A percentile compares a stretch with the other conserved stretches of the same genome.
Conservation (phyloP, 2,329 filamentous ascomycete species). For the Aspergillus piperis region DNA sequence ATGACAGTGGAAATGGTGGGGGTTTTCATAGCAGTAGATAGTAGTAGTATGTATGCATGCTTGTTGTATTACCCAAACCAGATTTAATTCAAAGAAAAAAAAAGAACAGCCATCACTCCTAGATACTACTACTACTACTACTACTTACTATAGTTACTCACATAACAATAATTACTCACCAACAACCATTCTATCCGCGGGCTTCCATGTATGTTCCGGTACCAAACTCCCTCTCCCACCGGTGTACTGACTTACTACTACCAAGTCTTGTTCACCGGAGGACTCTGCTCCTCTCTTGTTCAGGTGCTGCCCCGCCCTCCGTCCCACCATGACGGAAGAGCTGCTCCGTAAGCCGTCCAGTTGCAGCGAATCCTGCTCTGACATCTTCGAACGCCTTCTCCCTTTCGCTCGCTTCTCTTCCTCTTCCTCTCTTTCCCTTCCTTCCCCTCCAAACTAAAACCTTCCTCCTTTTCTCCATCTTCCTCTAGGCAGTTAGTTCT, state of each 20-base stretch:
- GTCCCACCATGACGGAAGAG: conserved; percentile 38
- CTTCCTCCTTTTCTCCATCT: conserved; percentile 15
- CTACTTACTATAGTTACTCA: background rate
- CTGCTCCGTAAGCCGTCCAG: conserved; percentile 37
- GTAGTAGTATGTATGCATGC: too few relatives aligned
- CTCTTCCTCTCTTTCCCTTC: conserved; percentile 22
- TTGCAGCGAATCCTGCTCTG: conserved; percentile 16
- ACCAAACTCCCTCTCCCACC: conserved; percentile 5
- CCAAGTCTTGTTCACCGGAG: conserved; percentile 27
- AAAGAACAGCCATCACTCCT: background rate
- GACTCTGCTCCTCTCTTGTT: conserved; percentile 33
- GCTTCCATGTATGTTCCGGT: background rate
- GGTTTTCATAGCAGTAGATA: too few relatives aligned
- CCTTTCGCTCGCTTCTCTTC: conserved; percentile 26
- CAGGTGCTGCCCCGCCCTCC: conserved; percentile 27
- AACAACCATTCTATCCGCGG: background rate
- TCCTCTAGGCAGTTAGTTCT: conserved; percentile 11
- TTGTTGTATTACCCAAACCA: too few relatives aligned
- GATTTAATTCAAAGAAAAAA: background rate
- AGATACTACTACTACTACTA: too few relatives aligned
- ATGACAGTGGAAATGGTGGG: too few relatives aligned
- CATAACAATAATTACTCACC: background rate
- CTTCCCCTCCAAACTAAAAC: conserved; percentile 10
- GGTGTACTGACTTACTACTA: background rate
- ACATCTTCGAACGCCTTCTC: conserved; percentile 26